phyloP scores from a whole-genome alignment of 2,329 filamentous ascomycete species.

The Pezicula neosporulosa region DNA sequence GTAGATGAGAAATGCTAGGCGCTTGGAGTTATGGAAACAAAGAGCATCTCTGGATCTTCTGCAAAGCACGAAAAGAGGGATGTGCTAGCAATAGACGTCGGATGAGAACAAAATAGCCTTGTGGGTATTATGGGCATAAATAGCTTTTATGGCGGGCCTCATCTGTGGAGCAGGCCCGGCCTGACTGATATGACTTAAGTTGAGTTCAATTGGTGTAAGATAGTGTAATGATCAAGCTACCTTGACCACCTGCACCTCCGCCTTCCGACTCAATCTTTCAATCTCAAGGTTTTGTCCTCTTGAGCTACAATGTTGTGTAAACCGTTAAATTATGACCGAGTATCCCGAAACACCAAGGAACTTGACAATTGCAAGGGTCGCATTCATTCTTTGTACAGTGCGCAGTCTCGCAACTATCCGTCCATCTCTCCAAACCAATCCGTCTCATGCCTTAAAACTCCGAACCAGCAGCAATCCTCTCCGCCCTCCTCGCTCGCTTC shows the following conservation, averaged over 20 bases:
- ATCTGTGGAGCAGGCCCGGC: background rate
- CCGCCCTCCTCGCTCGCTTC: constrained; percentile 79
- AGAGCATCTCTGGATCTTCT: too few relatives aligned
- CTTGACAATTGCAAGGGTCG: too few relatives aligned
- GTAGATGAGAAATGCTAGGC: background rate
- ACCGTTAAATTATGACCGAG: too few relatives aligned
- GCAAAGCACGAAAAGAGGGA: too few relatives aligned
- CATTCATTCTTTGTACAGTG: too few relatives aligned
- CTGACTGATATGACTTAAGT: background rate
- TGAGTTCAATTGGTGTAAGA: background rate
- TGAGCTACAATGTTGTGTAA: too few relatives aligned
- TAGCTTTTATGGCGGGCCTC: background rate
- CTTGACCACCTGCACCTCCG: too few relatives aligned
- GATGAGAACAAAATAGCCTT: background rate
- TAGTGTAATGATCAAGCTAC: background rate
- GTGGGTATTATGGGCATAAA: background rate
- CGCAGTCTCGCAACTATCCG: too few relatives aligned
- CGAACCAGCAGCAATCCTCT: constrained; percentile 49
- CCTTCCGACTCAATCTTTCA: too few relatives aligned
- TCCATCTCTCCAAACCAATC: constrained; percentile 1
- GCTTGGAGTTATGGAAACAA: background rate
- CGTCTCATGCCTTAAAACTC: background rate
- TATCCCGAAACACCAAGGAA: too few relatives aligned
- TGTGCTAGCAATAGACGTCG: too few relatives aligned
- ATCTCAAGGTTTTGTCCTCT: too few relatives aligned